Conservation (phyloP, 306 rosid species). For the Ziziphus jujuba region DNA sequence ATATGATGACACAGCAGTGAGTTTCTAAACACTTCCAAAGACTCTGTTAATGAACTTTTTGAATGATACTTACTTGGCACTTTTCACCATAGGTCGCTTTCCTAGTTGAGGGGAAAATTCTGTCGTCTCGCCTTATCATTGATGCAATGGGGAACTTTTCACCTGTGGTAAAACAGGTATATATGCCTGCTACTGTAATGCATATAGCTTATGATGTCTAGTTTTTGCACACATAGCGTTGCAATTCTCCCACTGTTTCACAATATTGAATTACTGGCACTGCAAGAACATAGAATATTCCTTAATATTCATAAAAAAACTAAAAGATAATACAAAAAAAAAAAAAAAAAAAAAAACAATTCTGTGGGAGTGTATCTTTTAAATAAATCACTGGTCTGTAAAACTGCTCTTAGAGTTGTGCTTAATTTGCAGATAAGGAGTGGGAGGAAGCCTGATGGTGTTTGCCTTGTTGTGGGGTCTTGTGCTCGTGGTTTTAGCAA, state of each 20-base stretch:
- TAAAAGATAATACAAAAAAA: no score
- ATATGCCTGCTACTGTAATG: slow-evolving; percentile 10
- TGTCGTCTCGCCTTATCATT: slow-evolving; percentile 73
- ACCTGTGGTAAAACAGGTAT: slow-evolving; percentile 86
- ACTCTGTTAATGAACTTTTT: slow-evolving; percentile 11
- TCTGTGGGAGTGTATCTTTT: no score
- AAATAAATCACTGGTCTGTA: not conserved
- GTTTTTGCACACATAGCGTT: not conserved
- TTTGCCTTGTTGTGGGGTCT: slow-evolving; percentile 91
- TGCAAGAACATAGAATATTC: no score
- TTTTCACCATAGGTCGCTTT: slow-evolving; percentile 49
- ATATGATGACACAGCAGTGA: slow-evolving; percentile 85
- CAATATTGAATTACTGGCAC: no score
- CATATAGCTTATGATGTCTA: not conserved
- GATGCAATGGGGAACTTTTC: slow-evolving; percentile 99
- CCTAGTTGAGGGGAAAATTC: slow-evolving; percentile 59
- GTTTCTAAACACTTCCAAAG: slow-evolving; percentile 33
- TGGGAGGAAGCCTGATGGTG: slow-evolving; percentile 89
- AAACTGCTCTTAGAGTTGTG: slow-evolving; percentile 29
- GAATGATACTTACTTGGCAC: slow-evolving; percentile 1
- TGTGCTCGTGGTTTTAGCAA: slow-evolving; percentile 81
- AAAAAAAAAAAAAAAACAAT: no score
- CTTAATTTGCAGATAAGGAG: slow-evolving; percentile 68
- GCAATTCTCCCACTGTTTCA: slow-evolving; percentile 4
- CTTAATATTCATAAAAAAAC: no score